Percentiles rank a stretch among this genome's conserved stretches.
Evolutionary conservation across 2,329 filamentous ascomycete genomes (phyloP).

Genomic region (Colletotrichum tabaci): DNA sequence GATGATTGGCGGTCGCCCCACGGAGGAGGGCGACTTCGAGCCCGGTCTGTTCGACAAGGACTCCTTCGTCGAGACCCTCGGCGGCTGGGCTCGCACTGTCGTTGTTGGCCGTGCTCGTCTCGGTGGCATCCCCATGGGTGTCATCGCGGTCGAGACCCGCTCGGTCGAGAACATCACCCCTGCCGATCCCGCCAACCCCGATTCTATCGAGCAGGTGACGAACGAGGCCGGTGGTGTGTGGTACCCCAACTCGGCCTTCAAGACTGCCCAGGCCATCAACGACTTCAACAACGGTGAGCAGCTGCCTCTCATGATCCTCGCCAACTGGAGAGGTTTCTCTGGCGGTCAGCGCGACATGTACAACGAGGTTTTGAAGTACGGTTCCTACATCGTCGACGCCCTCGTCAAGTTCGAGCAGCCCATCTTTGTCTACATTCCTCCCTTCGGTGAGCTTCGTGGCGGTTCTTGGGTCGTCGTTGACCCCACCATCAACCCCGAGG

Average conservation of each 20-base stretch:
- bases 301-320: conserved; percentile 97
- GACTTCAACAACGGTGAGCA: conserved; percentile 99
- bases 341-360: conserved; percentile 99
- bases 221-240: conserved; percentile 98
- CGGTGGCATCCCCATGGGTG: conserved; percentile 97
- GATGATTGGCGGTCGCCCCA: conserved; percentile 90
- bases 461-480: conserved; percentile 99
- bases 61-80: conserved; percentile 96
- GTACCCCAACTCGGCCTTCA: conserved; percentile 99
- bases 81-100: conserved; percentile 96
- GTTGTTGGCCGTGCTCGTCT: conserved; percentile 97
- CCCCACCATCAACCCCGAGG: conserved; percentile 95
- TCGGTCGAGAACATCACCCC: conserved; percentile 97
- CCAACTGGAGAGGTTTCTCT: conserved; percentile 99
- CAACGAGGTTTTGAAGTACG: conserved; percentile 99
- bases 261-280: conserved; percentile 98
- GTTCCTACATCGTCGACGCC: conserved; percentile 98
- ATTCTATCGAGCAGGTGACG: conserved; percentile 95
- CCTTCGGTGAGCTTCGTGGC: conserved; percentile 95
- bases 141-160: conserved; percentile 96
- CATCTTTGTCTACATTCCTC: conserved; percentile 98
- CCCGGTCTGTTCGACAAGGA: conserved; percentile 95
- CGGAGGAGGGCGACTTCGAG: conserved; percentile 83
- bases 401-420: conserved; percentile 99
- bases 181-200: conserved; percentile 96